Evolutionary conservation across 108 stramenopile genomes (phyloP).

Genomic region (Craspedostauros australis): DNA sequence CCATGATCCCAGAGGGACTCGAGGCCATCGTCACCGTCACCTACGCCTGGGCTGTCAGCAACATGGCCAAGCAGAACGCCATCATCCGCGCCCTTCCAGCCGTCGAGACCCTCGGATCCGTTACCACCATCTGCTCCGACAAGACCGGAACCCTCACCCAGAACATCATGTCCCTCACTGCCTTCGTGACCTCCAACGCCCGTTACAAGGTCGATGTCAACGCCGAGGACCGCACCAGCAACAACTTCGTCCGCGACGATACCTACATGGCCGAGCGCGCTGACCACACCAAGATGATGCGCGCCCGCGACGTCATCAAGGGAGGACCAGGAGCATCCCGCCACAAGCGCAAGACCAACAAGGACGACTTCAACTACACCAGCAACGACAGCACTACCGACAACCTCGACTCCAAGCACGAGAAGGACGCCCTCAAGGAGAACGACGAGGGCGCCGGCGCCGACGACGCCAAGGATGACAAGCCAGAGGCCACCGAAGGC

Average conservation of each 20-base stretch:
- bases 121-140: slow-evolving; percentile 95
- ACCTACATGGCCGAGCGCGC: slow-evolving; percentile 54
- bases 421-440: slow-evolving; percentile 25
- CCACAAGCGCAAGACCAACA: too few species aligned
- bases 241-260: slow-evolving; percentile 65
- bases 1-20: slow-evolving; percentile 96
- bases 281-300: slow-evolving; percentile 44
- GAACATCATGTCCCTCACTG: slow-evolving; percentile 87
- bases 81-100: slow-evolving; percentile 89
- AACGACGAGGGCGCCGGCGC: slow-evolving; percentile 42
- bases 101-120: slow-evolving; percentile 95
- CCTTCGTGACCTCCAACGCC: slow-evolving; percentile 74
- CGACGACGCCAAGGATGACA: too few species aligned
- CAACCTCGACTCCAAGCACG: slow-evolving; percentile 1
- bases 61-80: slow-evolving; percentile 84
- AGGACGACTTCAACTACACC: too few species aligned
- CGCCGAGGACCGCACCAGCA: slow-evolving; percentile 38
- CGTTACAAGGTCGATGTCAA: slow-evolving; percentile 67
- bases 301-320: slow-evolving; percentile 29
- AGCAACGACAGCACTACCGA: too few species aligned
- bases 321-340: slow-evolving; percentile 17
- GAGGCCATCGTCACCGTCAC: slow-evolving; percentile 92
- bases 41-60: slow-evolving; percentile 85
- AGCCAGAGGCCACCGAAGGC: too few species aligned
- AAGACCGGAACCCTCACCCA: slow-evolving; percentile 97